Base-by-base conservation (phyloP, 2,329 filamentous ascomycete species). In the Pseudogymnoascus sp. region DNA sequence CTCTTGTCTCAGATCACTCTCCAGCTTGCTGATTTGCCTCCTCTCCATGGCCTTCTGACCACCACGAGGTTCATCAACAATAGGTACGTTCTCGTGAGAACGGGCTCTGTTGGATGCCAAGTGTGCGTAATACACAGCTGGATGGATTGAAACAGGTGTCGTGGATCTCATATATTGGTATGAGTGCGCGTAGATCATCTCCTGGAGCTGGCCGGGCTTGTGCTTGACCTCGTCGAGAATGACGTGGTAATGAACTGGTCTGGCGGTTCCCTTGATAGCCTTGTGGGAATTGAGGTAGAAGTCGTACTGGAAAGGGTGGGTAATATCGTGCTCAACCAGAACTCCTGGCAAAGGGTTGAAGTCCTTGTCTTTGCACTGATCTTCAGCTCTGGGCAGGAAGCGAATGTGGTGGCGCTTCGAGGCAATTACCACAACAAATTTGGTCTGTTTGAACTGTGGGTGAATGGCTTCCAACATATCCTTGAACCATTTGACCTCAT, bases 91-190 rank as follows among this genome's bases (percentile, higher is more conserved):
- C 69, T 93, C 87, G 66, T 99, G 94, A 3, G 86, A 79, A 61
- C 86, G 86, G 18, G 90, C 91, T 59, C 94, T 89, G 63, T 86
- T 85, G 7, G 91, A 88, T 35, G 92, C 92, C 65, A 99, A 76
- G 74, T 99, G 94, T 0, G 95, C 92, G 68, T 99, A 99, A 80
- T 99, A 99, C 0, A 97, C 88, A 0, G 94, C 92, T 0, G 94
- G 94, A 67, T 87, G 67, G 67, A 62, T 35, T 83, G 92, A 97
- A 0, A 99, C 92, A 0, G 94, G 91, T 0, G 93, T 97, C 0
- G 92, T 97, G 0, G 92, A 94, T 13, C 94, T 86, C 61, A 88
- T 87, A 71, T 96, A 99, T 62, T 96, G 91, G 74, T 96, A 99
- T 48, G 88, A 96, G 65, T 97, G 92, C 67, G 96, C 88, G 69